Evolutionary conservation across 441 rosid species (phyloP).

Genomic region (Metrosideros polymorpha): DNA sequence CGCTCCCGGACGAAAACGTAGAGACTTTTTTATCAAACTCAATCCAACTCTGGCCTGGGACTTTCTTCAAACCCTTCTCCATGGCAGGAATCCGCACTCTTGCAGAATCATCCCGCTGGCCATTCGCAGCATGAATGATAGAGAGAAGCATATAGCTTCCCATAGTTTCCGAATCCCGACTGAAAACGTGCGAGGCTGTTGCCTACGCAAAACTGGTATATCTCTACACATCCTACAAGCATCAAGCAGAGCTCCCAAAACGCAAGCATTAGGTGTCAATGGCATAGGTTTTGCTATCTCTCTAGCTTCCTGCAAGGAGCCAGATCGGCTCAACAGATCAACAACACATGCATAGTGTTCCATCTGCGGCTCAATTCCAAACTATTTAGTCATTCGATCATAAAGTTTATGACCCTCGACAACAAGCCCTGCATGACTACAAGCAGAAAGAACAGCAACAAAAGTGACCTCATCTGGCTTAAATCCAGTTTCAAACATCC

Average conservation of each 20-base stretch:
- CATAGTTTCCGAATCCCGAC: neutral
- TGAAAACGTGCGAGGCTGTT: conserved; percentile 8
- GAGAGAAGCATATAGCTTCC: conserved; percentile 33
- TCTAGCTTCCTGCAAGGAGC: conserved; percentile 25
- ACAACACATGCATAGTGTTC: conserved; percentile 34
- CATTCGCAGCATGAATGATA: conserved; percentile 27
- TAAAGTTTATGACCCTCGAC: conserved; percentile 19
- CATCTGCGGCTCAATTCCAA: conserved; percentile 21
- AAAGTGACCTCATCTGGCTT: conserved; percentile 27
- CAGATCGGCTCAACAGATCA: conserved; percentile 34
- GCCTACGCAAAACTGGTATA: conserved; percentile 13
- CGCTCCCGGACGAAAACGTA: conserved; percentile 21
- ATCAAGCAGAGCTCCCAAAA: conserved; percentile 38
- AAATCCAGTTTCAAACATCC: conserved; percentile 22
- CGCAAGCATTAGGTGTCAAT: conserved; percentile 24
- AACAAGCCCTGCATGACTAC: conserved; percentile 43
- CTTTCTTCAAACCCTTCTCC: conserved; percentile 30
- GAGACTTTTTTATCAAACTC: conserved; percentile 20
- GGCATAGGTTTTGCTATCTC: conserved; percentile 27
- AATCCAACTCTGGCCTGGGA: conserved; percentile 36
- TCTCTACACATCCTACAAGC: conserved; percentile 32
- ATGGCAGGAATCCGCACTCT: conserved; percentile 23
- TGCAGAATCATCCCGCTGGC: conserved; percentile 36
- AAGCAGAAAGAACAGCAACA: conserved; percentile 34
- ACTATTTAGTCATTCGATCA: conserved; percentile 10